phyloP scores from a whole-genome alignment of 192 early-diverging fungal species.

The Backusella liffmaniae region DNA sequence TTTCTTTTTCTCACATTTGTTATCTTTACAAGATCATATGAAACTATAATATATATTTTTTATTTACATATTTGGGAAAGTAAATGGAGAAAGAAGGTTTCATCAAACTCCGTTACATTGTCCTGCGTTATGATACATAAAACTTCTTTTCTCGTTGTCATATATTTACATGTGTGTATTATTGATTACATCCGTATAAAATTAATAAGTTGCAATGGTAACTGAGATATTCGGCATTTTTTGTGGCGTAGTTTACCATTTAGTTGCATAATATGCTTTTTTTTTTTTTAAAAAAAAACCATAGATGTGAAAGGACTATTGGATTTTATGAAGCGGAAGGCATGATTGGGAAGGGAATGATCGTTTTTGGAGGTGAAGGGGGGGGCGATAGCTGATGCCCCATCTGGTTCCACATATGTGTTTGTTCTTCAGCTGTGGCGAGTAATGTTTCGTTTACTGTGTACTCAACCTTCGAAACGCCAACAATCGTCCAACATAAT shows the following conservation, averaged over 20 bases:
- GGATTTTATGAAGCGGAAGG: constrained; percentile 35
- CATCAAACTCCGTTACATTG: not conserved
- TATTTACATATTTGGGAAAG: constrained; percentile 2
- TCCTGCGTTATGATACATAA: not conserved
- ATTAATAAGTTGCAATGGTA: not conserved
- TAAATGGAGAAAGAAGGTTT: not conserved
- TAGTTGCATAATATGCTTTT: not conserved
- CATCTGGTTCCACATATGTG: not conserved
- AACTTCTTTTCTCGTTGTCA: not conserved
- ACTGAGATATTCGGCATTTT: not conserved
- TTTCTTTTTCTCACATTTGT: not conserved
- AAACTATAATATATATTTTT: not conserved
- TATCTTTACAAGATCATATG: not conserved
- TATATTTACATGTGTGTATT: not conserved
- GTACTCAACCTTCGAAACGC: constrained; percentile 59
- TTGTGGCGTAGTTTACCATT: not conserved
- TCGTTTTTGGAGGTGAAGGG: constrained; percentile 30
- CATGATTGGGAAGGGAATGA: constrained; percentile 24
- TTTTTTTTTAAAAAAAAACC: not conserved
- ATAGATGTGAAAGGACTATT: not conserved
- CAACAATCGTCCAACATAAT: constrained; percentile 84
- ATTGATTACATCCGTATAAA: not conserved
- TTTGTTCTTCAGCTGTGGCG: not conserved
- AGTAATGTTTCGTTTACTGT: not conserved
- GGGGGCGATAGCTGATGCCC: constrained; percentile 19